Percentiles rank a stretch among this genome's conserved stretches.
Evolutionary conservation across 2,329 filamentous ascomycete species (phyloP).

Genomic region (Myriosclerotinia curreyana): DNA sequence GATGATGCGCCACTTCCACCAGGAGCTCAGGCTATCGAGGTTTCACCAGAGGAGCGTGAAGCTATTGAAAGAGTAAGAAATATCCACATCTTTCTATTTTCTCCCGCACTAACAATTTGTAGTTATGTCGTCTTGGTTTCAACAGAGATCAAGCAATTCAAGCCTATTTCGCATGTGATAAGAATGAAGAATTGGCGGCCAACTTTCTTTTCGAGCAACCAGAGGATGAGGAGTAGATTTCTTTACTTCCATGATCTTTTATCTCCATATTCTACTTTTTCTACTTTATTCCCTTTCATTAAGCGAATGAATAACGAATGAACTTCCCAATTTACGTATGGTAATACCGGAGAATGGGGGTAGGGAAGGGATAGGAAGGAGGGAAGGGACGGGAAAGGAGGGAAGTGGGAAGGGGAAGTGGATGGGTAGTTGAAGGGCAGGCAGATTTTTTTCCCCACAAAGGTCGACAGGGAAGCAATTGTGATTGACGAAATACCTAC

Average conservation of each 20-base stretch:
- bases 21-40: constrained; percentile 82
- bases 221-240: constrained; percentile 65
- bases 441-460: neutral
- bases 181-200: constrained; percentile 96
- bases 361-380: no score
- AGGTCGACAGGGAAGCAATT: neutral
- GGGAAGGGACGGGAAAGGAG: constrained; percentile 8
- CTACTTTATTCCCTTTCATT: constrained; percentile 9
- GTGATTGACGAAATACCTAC: neutral
- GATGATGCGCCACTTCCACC: constrained; percentile 82
- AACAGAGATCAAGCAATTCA: constrained; percentile 91
- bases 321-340: constrained; percentile 7
- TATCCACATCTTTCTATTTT: constrained; percentile 9
- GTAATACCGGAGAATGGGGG: constrained; percentile 13
- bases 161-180: constrained; percentile 98
- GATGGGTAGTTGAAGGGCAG: neutral
- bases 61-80: constrained; percentile 85
- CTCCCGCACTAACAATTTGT: constrained; percentile 22
- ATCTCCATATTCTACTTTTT: constrained; percentile 19
- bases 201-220: constrained; percentile 99
- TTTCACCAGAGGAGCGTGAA: constrained; percentile 94
- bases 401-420: constrained; percentile 8
- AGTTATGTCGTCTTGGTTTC: constrained; percentile 93
- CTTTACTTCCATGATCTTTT: constrained; percentile 18
- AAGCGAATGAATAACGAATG: constrained; percentile 16